Evolutionary conservation across 495 filamentous ascomycete species (phyloP), one percentile per base, ranked within the genome.

Genomic region (Xylaria bambusicola): DNA sequence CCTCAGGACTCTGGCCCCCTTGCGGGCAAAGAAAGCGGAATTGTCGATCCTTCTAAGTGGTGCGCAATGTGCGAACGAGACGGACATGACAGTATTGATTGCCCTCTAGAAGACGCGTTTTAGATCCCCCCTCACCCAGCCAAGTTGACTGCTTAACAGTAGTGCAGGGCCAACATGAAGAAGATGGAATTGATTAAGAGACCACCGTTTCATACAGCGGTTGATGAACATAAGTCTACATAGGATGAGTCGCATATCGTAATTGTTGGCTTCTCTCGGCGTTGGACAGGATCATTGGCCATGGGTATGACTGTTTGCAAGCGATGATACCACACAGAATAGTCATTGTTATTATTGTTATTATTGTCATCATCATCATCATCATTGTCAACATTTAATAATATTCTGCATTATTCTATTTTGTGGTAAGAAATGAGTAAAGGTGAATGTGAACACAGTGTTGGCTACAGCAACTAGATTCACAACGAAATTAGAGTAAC

Each of bases 31-130:
- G 85, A 88, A 54, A 90, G 84, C 49, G 87, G 86, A 1, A 77
- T 89, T 33, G 82, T 94, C 58, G 91, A 98, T 66, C 84, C 85
- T 62, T 79, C 84, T 56, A 96, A 94, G 75, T 99, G 94, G 94
- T 99, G 94, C 75, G 94, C 95, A 52, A 78, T 98, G 45, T 99
- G 94, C 71, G 94, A 99, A 78, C 83, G 88, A 53, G 95, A 98
- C 67, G 94, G 94, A 29, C 94, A 99, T 67, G 90, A 94, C 71
- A 96, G 92, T 68, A 91, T 95, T 59, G 90, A 95, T 71, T 98
- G 93, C 77, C 93, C 93, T 13, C 88, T 95, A 74, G 93, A 97
- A 71, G 91, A 93, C 69, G 88, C 84, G 65, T 88, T 87, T 61
- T 84, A 59, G 38, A 44, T 17, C 27, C 10, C 20, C 15, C 9